Evolutionary conservation across 78 protist species (phyloP).

Genomic region (Dictyostelium firmibasis): DNA sequence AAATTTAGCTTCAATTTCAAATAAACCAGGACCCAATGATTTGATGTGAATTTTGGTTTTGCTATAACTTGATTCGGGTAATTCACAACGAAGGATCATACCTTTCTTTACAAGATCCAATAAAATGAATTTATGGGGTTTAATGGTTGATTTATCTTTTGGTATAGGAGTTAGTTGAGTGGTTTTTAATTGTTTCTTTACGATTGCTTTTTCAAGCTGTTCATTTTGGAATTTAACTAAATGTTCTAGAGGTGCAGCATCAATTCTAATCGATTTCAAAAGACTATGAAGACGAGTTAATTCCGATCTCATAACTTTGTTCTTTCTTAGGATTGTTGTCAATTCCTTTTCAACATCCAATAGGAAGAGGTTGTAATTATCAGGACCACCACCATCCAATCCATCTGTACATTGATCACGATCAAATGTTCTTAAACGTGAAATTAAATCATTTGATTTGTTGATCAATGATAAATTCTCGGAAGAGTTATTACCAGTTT

Average conservation of each 20-base stretch:
- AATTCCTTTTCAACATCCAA: conserved; percentile 55
- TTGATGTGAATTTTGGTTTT: conserved; percentile 49
- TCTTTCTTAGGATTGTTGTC: conserved; percentile 24
- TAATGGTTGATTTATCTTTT: not conserved
- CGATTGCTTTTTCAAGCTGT: conserved; percentile 61
- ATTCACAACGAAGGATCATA: conserved; percentile 33
- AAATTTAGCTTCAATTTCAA: conserved; percentile 70
- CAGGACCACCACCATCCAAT: not conserved
- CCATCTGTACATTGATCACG: not conserved
- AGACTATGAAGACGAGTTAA: conserved; percentile 41
- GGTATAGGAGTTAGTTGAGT: not conserved
- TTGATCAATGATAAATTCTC: conserved; percentile 27
- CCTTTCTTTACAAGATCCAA: conserved; percentile 59
- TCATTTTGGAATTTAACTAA: conserved; percentile 49
- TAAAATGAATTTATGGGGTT: conserved; percentile 40
- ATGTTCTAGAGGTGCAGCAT: conserved; percentile 10
- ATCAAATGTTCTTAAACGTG: conserved; percentile 9
- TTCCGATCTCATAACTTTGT: conserved; percentile 46
- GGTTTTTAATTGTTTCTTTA: conserved; percentile 35
- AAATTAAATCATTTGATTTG: conserved; percentile 20
- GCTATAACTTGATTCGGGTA: conserved; percentile 31
- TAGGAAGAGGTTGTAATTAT: conserved; percentile 29
- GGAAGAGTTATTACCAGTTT: conserved; percentile 8
- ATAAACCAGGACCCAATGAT: conserved; percentile 43
- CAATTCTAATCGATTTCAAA: conserved; percentile 15